These are phyloP conservation scores for Phaseolus coccineus DNA, from an alignment of 331 rosid species.

Conservation along the genomic window DNA sequence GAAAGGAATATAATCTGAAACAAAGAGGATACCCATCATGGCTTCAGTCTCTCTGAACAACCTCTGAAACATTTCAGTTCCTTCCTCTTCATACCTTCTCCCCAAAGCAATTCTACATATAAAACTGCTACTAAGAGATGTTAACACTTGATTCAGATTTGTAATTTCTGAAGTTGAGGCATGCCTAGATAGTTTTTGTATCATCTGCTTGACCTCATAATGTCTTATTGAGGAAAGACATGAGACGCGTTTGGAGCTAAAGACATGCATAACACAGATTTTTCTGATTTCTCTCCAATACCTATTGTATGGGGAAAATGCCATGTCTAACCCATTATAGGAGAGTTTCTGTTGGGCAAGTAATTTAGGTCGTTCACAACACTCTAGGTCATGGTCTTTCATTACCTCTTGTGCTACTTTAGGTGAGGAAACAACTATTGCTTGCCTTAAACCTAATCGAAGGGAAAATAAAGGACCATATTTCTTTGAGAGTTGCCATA, in stretches of 20 bases:
- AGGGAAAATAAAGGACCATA: conserved; percentile 38
- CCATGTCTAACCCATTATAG: background rate
- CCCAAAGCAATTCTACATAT: conserved; percentile 40
- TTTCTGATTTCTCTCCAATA: conserved; percentile 45
- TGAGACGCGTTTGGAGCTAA: conserved; percentile 26
- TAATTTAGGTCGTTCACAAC: background rate
- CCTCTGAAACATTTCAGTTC: background rate
- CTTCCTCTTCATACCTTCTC: conserved; percentile 33
- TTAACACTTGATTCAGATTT: conserved; percentile 8
- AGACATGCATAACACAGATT: background rate
- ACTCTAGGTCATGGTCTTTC: background rate
- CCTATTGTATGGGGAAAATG: background rate
- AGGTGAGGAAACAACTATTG: conserved; percentile 39
- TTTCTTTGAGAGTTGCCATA: conserved; percentile 27
- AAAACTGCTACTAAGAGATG: conserved; percentile 8
- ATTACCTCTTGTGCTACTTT: background rate
- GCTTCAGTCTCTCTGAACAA: conserved; percentile 23
- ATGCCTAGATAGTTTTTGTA: background rate
- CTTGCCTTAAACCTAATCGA: background rate
- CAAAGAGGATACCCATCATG: background rate
- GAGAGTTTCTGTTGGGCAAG: background rate
- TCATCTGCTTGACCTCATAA: conserved; percentile 6
- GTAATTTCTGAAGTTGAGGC: background rate
- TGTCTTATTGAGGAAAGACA: conserved; percentile 10
- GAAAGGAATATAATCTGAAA: conserved; percentile 45